phyloP scores from a whole-genome alignment of 108 stramenopile genomes.

The Licmophora abbreviata region DNA sequence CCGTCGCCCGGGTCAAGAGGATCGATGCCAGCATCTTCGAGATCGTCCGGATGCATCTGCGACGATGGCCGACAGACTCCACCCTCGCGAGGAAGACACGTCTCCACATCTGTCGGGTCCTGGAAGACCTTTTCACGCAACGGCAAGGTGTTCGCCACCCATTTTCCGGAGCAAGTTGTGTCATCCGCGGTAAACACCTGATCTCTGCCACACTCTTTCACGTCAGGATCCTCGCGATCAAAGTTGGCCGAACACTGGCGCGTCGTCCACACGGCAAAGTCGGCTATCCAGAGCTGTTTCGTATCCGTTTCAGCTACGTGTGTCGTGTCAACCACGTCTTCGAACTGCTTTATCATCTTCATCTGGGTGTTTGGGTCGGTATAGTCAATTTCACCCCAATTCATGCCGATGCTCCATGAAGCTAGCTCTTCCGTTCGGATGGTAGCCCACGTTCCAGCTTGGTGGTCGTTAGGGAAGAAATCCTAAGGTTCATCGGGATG shows the following conservation, averaged over 20 bases:
- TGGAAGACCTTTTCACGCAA: constrained; percentile 16
- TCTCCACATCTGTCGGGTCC: constrained; percentile 2
- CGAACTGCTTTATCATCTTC: constrained; percentile 40
- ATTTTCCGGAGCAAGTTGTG: constrained; percentile 18
- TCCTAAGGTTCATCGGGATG: constrained; percentile 9
- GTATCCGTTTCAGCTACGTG: constrained; percentile 30
- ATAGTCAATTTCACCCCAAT: constrained; percentile 35
- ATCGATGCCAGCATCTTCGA: neutral
- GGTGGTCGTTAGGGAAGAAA: constrained; percentile 28
- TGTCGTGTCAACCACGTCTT: constrained; percentile 22
- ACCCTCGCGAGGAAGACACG: constrained; percentile 23
- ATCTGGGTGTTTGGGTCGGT: constrained; percentile 24
- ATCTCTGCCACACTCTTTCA: constrained; percentile 22
- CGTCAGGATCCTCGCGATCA: constrained; percentile 18
- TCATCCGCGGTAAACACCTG: constrained; percentile 17
- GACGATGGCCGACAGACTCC: constrained; percentile 29
- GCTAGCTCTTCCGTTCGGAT: constrained; percentile 23
- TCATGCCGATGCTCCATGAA: constrained; percentile 30
- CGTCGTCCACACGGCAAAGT: constrained; percentile 31
- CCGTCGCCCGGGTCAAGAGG: neutral
- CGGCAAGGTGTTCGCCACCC: constrained; percentile 19
- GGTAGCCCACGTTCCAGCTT: constrained; percentile 26
- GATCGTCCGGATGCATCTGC: constrained; percentile 20
- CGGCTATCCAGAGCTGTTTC: constrained; percentile 32
- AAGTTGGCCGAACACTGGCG: constrained; percentile 26